These are phyloP conservation scores for Talaromyces thailandensis DNA, from an alignment of 495 filamentous ascomycete species.

Conservation along the genomic window DNA sequence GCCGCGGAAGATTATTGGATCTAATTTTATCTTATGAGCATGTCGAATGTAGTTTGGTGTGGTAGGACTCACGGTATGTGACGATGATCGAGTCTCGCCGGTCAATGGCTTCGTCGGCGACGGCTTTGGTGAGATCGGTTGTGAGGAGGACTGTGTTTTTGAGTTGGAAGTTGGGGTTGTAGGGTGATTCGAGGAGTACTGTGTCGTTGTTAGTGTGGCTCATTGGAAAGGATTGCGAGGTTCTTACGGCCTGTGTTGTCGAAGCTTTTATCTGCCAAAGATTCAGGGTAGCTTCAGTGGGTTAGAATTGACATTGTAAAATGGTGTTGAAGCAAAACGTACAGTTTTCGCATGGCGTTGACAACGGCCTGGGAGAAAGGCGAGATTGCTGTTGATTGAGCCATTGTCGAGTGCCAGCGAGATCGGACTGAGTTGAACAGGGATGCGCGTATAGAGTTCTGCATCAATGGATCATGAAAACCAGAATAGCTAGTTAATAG, in stretches of 20 bases:
- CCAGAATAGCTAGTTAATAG: background rate
- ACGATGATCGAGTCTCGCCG: slow-evolving; percentile 70
- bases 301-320: slow-evolving; percentile 8
- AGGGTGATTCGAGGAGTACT: slow-evolving; percentile 76
- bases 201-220: background rate
- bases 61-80: slow-evolving; percentile 62
- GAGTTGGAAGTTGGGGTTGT: slow-evolving; percentile 43
- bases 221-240: background rate
- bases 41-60: background rate
- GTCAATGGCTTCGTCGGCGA: slow-evolving; percentile 85
- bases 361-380: slow-evolving; percentile 75
- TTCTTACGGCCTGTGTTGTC: slow-evolving; percentile 82
- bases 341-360: slow-evolving; percentile 74
- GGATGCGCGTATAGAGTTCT: background rate
- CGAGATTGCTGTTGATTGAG: slow-evolving; percentile 24
- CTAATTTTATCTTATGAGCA: slow-evolving; percentile 31
- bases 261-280: slow-evolving; percentile 80
- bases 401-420: slow-evolving; percentile 26
- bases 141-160: slow-evolving; percentile 77
- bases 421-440: background rate
- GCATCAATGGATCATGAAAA: background rate
- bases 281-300: slow-evolving; percentile 67
- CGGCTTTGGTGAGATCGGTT: slow-evolving; percentile 80
- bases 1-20: slow-evolving; percentile 91
- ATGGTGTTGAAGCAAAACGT: slow-evolving; percentile 21